These are phyloP conservation scores for Penicillium sp. DNA, from an alignment of 2,329 filamentous ascomycete species.

Conservation along the genomic window DNA sequence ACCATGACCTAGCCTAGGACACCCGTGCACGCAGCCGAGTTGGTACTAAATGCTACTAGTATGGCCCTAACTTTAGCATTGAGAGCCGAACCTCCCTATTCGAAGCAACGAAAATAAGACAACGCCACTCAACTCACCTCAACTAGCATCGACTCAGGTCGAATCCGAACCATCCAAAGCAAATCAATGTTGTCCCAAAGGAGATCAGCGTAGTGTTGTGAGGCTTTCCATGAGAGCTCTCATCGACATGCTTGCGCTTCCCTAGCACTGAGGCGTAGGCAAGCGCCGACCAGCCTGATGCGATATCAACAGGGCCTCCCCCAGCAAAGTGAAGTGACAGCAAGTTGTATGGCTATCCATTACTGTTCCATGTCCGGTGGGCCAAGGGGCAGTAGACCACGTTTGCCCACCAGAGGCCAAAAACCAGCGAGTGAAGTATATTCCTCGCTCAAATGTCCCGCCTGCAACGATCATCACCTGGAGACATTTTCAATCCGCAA, in stretches of 20 bases:
- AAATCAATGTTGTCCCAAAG: conserved; percentile 62
- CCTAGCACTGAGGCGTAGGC: conserved; percentile 75
- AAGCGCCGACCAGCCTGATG: conserved; percentile 70
- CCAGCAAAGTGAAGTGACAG: conserved; percentile 75
- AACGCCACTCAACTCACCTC: not conserved
- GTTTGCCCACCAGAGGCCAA: conserved; percentile 73
- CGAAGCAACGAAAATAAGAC: not conserved
- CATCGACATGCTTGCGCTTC: conserved; percentile 62
- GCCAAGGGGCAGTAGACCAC: conserved; percentile 74
- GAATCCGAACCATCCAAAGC: conserved; percentile 61
- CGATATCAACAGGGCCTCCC: conserved; percentile 74
- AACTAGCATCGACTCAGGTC: conserved; percentile 43
- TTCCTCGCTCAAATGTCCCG: conserved; percentile 66
- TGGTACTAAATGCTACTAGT: conserved; percentile 62
- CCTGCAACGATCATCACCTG: conserved; percentile 69
- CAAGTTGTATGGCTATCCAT: conserved; percentile 71
- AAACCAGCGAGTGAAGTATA: conserved; percentile 66
- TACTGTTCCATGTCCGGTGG: conserved; percentile 77
- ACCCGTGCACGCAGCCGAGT: conserved; percentile 58
- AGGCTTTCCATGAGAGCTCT: conserved; percentile 58
- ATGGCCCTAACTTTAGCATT: conserved; percentile 58
- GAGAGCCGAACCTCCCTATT: conserved; percentile 56
- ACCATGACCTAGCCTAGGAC: conserved; percentile 59
- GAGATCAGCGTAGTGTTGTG: conserved; percentile 77
- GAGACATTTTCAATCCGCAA: conserved; percentile 32